Evolutionary conservation across 805 yeast species (phyloP).

Genomic region (Suhomyces xylopsoci): DNA sequence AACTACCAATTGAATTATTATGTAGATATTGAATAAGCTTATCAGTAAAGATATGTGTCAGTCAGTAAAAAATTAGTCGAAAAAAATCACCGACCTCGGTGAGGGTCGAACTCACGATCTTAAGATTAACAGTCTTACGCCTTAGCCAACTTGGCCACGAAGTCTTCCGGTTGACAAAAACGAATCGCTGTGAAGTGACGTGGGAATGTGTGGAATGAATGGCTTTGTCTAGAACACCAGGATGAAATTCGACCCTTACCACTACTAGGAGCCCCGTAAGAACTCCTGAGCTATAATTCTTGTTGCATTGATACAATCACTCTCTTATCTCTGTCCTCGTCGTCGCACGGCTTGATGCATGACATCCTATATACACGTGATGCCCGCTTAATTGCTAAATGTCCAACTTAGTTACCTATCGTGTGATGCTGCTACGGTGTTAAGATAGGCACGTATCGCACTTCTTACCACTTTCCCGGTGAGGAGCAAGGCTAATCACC

Average conservation of each 20-base stretch:
- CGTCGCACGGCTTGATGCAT: neutral
- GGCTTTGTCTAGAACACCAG: neutral
- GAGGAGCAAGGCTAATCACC: neutral
- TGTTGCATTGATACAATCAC: neutral
- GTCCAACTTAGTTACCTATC: neutral
- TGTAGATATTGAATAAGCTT: neutral
- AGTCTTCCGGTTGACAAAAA: conserved; percentile 12
- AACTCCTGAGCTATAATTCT: no score
- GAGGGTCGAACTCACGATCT: conserved; percentile 19
- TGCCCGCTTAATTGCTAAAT: neutral
- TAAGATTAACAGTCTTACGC: conserved; percentile 21
- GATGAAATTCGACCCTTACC: no score
- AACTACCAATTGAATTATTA: neutral
- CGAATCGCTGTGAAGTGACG: no score
- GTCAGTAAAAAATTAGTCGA: neutral
- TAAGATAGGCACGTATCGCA: neutral
- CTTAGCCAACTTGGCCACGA: conserved; percentile 32
- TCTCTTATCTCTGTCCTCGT: neutral
- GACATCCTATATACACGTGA: neutral
- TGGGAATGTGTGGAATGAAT: neutral
- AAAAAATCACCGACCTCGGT: conserved; percentile 14
- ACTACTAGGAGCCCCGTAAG: no score
- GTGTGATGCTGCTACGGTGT: neutral
- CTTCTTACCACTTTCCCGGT: neutral
- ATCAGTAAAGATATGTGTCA: no score